A percentile compares a stretch with the other conserved stretches of the same genome.
These are phyloP conservation scores for Leucoagaricus sp. DNA, from an alignment of 1,284 basidiomycete genomes.

Conservation along the genomic window DNA sequence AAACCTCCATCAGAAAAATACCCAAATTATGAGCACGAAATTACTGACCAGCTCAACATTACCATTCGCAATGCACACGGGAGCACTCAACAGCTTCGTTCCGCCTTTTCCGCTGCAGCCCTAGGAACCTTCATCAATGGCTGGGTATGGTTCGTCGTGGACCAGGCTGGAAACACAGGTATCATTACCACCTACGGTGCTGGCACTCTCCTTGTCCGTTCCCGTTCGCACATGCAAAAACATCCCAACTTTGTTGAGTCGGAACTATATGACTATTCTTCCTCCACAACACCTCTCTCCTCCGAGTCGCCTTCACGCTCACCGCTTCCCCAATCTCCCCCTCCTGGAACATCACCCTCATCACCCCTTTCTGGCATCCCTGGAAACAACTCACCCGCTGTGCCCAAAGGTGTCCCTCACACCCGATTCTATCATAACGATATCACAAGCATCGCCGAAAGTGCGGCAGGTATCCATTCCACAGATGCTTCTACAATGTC, in stretches of 20 bases:
- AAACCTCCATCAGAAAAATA: slow-evolving; percentile 43
- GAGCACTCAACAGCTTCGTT: slow-evolving; percentile 71
- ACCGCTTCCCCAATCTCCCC: slow-evolving; percentile 26
- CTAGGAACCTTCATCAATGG: slow-evolving; percentile 82
- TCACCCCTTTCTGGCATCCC: slow-evolving; percentile 36
- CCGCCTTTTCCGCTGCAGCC: slow-evolving; percentile 75
- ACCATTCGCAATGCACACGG: slow-evolving; percentile 60
- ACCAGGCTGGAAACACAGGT: slow-evolving; percentile 63
- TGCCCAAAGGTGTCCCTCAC: slow-evolving; percentile 22
- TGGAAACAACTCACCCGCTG: slow-evolving; percentile 23
- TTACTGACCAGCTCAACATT: slow-evolving; percentile 38
- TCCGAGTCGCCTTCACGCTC: slow-evolving; percentile 21
- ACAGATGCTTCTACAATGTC: not conserved
- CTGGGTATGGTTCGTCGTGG: slow-evolving; percentile 87
- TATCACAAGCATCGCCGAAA: not conserved
- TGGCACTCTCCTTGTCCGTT: slow-evolving; percentile 85
- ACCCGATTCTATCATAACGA: slow-evolving; percentile 33
- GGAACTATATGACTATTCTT: not conserved
- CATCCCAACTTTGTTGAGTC: slow-evolving; percentile 19
- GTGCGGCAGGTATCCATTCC: slow-evolving; percentile 4
- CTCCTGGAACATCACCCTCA: slow-evolving; percentile 26
- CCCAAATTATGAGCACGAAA: slow-evolving; percentile 44
- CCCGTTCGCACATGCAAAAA: slow-evolving; percentile 44
- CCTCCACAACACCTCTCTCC: slow-evolving; percentile 8
- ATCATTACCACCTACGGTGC: slow-evolving; percentile 87